A percentile compares a stretch with the other conserved stretches of the same genome.
phyloP scores from a whole-genome alignment of 805 yeast species.

The Saccharomyces kudriavzevii region DNA sequence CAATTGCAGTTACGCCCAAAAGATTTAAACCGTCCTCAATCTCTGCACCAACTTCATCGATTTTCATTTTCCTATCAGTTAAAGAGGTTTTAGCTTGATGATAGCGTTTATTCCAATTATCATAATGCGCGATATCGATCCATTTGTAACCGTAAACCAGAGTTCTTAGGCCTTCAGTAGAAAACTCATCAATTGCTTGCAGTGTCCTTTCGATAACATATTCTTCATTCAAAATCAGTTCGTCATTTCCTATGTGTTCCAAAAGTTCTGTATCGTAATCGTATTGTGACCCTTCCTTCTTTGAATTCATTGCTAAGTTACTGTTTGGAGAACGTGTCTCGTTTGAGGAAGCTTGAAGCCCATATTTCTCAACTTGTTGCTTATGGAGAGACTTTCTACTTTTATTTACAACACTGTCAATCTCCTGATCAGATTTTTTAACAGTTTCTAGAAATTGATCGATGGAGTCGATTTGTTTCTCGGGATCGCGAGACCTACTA shows the following conservation, averaged over 20 bases:
- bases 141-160: conserved; percentile 74
- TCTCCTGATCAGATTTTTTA: conserved; percentile 41
- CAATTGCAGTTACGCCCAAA: conserved; percentile 93
- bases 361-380: conserved; percentile 51
- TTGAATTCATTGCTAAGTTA: neutral
- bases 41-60: conserved; percentile 64
- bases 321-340: neutral
- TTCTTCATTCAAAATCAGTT: conserved; percentile 59
- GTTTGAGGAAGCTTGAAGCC: conserved; percentile 14
- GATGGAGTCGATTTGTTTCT: conserved; percentile 35
- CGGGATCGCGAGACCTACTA: conserved; percentile 15
- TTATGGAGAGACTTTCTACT: conserved; percentile 52
- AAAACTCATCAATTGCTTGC: conserved; percentile 86
- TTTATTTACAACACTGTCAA: conserved; percentile 44
- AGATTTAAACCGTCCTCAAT: conserved; percentile 65
- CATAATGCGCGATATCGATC: conserved; percentile 52
- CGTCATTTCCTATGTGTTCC: conserved; percentile 44
- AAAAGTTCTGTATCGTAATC: conserved; percentile 11
- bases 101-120: conserved; percentile 59
- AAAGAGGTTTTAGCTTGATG: conserved; percentile 71
- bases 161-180: conserved; percentile 91
- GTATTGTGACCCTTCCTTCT: neutral
- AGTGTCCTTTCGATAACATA: conserved; percentile 75
- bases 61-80: conserved; percentile 51
- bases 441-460: conserved; percentile 41